These are phyloP conservation scores for Penicillium pancosmium DNA, from an alignment of 495 filamentous ascomycete genomes.

Conservation along the genomic window DNA sequence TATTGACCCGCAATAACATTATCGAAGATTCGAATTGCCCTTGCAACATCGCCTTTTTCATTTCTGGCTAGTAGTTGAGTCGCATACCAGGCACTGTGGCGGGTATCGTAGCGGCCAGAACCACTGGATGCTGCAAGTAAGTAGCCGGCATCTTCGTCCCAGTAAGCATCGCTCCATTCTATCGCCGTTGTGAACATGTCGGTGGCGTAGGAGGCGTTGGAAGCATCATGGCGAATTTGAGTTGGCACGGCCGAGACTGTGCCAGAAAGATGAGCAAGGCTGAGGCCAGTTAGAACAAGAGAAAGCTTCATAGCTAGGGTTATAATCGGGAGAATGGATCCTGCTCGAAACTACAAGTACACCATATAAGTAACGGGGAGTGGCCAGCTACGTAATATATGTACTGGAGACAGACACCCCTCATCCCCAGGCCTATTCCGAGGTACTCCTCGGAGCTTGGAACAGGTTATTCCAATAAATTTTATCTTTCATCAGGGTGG, in stretches of 20 bases:
- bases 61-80: conserved; percentile 43
- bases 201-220: conserved; percentile 8
- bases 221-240: background rate
- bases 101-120: conserved; percentile 32
- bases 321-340: background rate
- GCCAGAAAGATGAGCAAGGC: background rate
- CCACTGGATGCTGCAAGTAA: conserved; percentile 16
- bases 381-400: too few relatives aligned
- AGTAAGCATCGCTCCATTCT: conserved; percentile 25
- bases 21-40: conserved; percentile 39
- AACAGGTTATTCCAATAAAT: too few relatives aligned
- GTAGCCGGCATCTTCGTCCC: conserved; percentile 22
- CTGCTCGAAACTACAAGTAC: background rate
- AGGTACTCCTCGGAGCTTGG: too few relatives aligned
- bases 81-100: conserved; percentile 43
- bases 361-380: background rate
- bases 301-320: background rate
- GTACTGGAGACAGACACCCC: background rate
- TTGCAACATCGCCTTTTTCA: conserved; percentile 32
- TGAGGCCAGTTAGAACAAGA: background rate
- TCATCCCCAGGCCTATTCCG: background rate
- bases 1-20: conserved; percentile 44
- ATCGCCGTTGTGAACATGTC: conserved; percentile 27
- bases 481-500: too few relatives aligned
- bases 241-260: conserved; percentile 7